Evolutionary conservation across 495 filamentous ascomycete species (phyloP).

Genomic region (Stereocaulon alpinum): DNA sequence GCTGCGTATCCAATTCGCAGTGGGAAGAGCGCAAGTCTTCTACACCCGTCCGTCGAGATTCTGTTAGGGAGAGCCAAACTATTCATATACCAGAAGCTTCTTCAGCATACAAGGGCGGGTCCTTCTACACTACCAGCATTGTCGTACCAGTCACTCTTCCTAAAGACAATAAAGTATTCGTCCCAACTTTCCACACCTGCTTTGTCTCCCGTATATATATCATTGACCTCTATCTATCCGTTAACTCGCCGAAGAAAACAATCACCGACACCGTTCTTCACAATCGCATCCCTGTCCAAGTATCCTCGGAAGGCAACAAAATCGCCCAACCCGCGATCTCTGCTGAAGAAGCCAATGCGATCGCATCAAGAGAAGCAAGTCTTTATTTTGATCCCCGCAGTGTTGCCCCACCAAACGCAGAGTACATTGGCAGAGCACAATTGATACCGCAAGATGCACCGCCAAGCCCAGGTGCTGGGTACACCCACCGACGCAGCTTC

Average conservation of each 20-base stretch:
- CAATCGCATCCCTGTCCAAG: constrained; percentile 68
- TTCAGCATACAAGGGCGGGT: constrained; percentile 29
- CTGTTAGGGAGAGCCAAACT: constrained; percentile 27
- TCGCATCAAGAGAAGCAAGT: constrained; percentile 20
- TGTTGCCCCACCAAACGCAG: constrained; percentile 17
- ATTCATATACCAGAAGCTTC: constrained; percentile 33
- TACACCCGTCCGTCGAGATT: constrained; percentile 44
- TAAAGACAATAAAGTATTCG: constrained; percentile 50
- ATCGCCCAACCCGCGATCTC: constrained; percentile 13
- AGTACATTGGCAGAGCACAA: constrained; percentile 10
- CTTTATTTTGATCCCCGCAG: constrained; percentile 14
- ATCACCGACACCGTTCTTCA: constrained; percentile 45
- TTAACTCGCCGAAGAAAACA: constrained; percentile 48
- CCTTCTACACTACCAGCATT: constrained; percentile 58
- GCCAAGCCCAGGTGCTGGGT: constrained; percentile 1
- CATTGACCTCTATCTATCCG: constrained; percentile 55
- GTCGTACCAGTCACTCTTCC: constrained; percentile 69
- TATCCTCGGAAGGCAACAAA: constrained; percentile 35
- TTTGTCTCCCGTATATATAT: constrained; percentile 70
- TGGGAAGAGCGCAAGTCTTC: constrained; percentile 50
- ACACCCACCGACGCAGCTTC: constrained; percentile 2
- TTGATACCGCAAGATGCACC: neutral
- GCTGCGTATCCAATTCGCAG: constrained; percentile 50
- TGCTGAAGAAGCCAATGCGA: constrained; percentile 15
- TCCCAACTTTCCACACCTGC: constrained; percentile 86